Conservation (phyloP, 164 flowering plant genomes). For the Tetracentron sinense region DNA sequence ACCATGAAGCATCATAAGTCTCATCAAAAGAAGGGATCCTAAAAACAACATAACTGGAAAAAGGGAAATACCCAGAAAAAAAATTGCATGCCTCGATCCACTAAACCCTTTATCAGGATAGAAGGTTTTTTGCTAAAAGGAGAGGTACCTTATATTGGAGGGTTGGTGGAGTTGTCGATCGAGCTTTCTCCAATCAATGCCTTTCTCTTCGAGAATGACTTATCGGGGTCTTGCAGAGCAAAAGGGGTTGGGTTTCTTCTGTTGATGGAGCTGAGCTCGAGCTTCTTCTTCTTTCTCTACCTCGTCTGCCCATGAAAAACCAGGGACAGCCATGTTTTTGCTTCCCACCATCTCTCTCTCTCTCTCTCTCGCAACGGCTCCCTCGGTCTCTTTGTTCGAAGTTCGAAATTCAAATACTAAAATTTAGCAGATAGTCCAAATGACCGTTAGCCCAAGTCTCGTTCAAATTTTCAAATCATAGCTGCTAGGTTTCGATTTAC, state of each 20-base stretch:
- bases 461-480: no score
- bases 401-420: neutral
- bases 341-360: constrained; percentile 7
- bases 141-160: constrained; percentile 8
- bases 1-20: no score
- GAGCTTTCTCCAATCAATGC: constrained; percentile 28
- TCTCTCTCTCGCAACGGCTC: neutral
- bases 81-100: no score
- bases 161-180: constrained; percentile 18
- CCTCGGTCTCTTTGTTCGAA: no score
- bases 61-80: no score
- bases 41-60: no score
- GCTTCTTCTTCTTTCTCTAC: constrained; percentile 31
- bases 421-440: no score
- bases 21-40: no score
- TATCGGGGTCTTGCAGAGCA: constrained; percentile 40
- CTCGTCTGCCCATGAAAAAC: constrained; percentile 39
- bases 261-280: constrained; percentile 7
- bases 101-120: no score
- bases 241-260: constrained; percentile 28
- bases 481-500: no score
- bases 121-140: no score
- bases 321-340: neutral
- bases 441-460: no score
- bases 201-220: constrained; percentile 34